Evolutionary conservation across 2,329 filamentous ascomycete species (phyloP), one percentile per base, ranked within the genome.

Genomic region (Thermothelomyces thermophilus): DNA sequence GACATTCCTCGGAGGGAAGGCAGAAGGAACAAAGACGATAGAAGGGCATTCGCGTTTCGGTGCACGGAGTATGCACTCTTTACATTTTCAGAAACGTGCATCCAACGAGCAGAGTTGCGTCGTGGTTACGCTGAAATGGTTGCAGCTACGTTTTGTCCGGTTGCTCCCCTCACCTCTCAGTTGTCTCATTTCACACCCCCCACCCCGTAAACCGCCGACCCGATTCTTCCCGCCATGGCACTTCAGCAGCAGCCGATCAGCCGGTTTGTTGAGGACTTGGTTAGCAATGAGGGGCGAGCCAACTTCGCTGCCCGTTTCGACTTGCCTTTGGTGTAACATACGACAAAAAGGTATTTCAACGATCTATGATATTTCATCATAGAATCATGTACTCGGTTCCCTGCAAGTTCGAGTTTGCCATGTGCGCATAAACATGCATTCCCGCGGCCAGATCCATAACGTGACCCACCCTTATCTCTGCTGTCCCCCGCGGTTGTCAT

Each of bases 161-260:
- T 9, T 35, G 5, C n/a, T 13, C 8, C 34, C 34, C 7, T 14
- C 7, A 17, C 5, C 40, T 34, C 26, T 31, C 24, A 30, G 19
- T 42, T 11, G 24, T 30, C 8, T 17, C 28, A 42, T 22, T 41
- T 43, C 20, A 34, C 11, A 30, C 41, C 45, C 50, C 41, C 40
- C 40, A 41, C 17, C 40, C 31, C 35, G 20, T 41, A 7, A 16
- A 5, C 39, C 41, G 5, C 28, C 34, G 41, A 48, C 48, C 52
- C 52, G 52, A 52, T 54, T 54, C 52, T 52, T 54, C 22, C 52
- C 52, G 52, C 28, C 36, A 22, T 36, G 42, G 41, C 24, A 37
- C 49, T 22, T 34, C 19, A 46, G 24, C 14, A 37, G 7, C 44
- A 48, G 30, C 28, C 34, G 34, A 39, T 31, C 26, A 17, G 20